A percentile compares a stretch with the other conserved stretches of the same genome.
Evolutionary conservation across 1,284 basidiomycete species (phyloP).

Genomic region (Boletus mariae): DNA sequence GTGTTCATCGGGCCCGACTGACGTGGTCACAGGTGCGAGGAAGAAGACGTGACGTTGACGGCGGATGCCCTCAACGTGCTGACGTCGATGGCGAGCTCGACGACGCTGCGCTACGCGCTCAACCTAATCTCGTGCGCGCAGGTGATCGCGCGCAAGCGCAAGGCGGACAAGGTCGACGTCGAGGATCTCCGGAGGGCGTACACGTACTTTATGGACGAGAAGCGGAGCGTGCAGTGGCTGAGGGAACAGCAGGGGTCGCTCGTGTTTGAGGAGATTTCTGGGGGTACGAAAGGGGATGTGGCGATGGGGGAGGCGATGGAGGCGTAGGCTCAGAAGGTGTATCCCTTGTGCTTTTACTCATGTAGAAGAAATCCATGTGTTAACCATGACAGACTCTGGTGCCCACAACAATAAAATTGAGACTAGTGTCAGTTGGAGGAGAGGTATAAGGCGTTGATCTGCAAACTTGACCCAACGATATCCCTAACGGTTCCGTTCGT

Average conservation of each 20-base stretch:
- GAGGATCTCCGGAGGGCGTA: constrained; percentile 85
- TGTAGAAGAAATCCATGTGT: no score
- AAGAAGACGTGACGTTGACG: constrained; percentile 91
- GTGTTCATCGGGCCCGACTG: neutral
- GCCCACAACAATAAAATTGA: no score
- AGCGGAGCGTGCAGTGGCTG: constrained; percentile 91
- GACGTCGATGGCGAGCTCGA: constrained; percentile 82
- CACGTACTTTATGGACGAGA: constrained; percentile 92
- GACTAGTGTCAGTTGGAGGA: no score
- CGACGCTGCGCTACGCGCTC: constrained; percentile 85
- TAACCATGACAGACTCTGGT: no score
- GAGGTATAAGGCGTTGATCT: no score
- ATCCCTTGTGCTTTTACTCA: no score
- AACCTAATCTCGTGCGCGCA: constrained; percentile 91
- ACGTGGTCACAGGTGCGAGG: constrained; percentile 66
- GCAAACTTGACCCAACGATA: no score
- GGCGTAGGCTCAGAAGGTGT: neutral
- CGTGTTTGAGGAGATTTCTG: constrained; percentile 60
- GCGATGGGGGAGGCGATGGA: constrained; percentile 32
- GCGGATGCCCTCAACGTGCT: constrained; percentile 74
- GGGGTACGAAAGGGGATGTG: constrained; percentile 23
- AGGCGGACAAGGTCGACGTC: constrained; percentile 72
- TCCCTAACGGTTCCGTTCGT: no score
- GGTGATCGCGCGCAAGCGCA: constrained; percentile 79
- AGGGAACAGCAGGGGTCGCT: constrained; percentile 78